phyloP scores from a whole-genome alignment of 352 stramenopile genomes.

The Blastocystis sp. region DNA sequence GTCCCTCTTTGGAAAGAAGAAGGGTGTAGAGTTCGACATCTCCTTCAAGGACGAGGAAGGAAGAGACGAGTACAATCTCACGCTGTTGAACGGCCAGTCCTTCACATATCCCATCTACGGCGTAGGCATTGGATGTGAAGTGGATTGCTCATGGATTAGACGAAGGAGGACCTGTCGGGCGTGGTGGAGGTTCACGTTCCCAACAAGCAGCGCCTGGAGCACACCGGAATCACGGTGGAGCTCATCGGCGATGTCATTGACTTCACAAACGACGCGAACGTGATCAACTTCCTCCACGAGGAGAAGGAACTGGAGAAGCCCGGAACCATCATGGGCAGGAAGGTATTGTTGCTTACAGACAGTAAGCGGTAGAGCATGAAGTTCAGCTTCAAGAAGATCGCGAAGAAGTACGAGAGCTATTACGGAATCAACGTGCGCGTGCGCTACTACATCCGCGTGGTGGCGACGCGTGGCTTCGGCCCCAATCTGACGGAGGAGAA shows the following conservation, averaged over 20 bases:
- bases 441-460: constrained; percentile 89
- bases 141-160: neutral
- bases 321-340: constrained; percentile 77
- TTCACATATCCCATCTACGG: constrained; percentile 65
- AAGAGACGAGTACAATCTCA: constrained; percentile 34
- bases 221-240: constrained; percentile 90
- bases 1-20: constrained; percentile 52
- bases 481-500: constrained; percentile 85
- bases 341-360: constrained; percentile 49
- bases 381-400: constrained; percentile 88
- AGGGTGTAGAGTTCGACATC: constrained; percentile 64
- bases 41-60: constrained; percentile 62
- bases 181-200: constrained; percentile 78
- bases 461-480: constrained; percentile 76
- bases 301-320: constrained; percentile 83
- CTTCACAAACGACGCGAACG: constrained; percentile 75
- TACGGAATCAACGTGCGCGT: constrained; percentile 88
- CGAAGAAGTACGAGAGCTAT: constrained; percentile 93
- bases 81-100: neutral
- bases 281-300: constrained; percentile 87
- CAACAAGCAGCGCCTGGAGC: constrained; percentile 86
- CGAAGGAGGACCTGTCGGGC: constrained; percentile 74
- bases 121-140: neutral
- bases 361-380: constrained; percentile 74
- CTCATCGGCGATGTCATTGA: constrained; percentile 74